Evolutionary conservation across 805 yeast genomes (phyloP).

Genomic region (Pichia eremophila): DNA sequence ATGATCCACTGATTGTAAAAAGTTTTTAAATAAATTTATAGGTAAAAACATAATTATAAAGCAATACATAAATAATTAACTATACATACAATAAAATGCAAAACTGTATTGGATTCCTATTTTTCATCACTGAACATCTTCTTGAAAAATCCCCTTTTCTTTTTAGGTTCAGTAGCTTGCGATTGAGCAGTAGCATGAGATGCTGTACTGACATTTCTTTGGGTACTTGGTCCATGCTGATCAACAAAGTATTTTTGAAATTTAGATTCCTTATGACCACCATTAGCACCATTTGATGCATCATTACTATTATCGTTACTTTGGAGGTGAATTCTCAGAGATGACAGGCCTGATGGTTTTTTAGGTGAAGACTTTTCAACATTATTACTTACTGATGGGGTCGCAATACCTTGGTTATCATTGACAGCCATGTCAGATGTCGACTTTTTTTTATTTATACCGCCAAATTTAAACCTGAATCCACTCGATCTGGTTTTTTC

Average conservation of each 20-base stretch:
- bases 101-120: too few species aligned
- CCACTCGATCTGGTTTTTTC: conserved; percentile 1
- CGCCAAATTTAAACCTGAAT: conserved; percentile 1
- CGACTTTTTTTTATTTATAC: conserved; percentile 1
- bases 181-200: conserved; percentile 15
- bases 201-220: conserved; percentile 7
- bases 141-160: conserved; percentile 27
- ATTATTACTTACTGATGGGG: neutral
- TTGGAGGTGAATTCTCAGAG: neutral
- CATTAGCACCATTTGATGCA: neutral
- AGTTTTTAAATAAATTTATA: neutral
- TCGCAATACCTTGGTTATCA: neutral
- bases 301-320: too few species aligned
- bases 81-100: too few species aligned
- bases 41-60: neutral
- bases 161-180: conserved; percentile 9
- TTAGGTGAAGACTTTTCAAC: neutral
- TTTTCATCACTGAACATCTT: conserved; percentile 23
- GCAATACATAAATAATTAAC: neutral
- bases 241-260: conserved; percentile 11
- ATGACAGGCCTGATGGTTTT: neutral
- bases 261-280: conserved; percentile 4
- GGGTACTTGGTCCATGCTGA: conserved; percentile 9
- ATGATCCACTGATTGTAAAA: too few species aligned
- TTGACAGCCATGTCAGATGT: neutral